A percentile compares a stretch with the other conserved stretches of the same genome.
These are phyloP conservation scores for Tilletiopsis washingtonensis DNA, from an alignment of 1,284 basidiomycete species.

Conservation along the genomic window DNA sequence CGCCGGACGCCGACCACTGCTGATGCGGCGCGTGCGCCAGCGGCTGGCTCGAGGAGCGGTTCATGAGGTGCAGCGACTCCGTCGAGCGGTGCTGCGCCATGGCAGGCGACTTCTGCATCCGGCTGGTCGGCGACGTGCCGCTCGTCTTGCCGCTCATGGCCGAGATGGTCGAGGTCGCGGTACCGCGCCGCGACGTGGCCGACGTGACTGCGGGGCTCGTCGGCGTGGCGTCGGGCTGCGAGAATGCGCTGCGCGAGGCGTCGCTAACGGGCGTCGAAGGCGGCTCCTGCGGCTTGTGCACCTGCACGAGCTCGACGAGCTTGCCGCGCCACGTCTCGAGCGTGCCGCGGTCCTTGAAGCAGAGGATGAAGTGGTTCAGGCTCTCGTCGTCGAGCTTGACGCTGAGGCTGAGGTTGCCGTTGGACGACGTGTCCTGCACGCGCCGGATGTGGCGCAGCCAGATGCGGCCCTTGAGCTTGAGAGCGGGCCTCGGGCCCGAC, in stretches of 20 bases:
- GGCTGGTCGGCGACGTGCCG: not conserved
- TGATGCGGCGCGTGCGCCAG: conserved; percentile 11
- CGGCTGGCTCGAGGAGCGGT: no score
- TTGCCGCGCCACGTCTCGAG: conserved; percentile 72
- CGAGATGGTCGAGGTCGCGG: not conserved
- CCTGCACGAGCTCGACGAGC: conserved; percentile 17
- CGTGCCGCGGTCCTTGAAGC: conserved; percentile 81
- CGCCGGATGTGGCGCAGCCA: conserved; percentile 86
- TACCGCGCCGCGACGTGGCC: not conserved
- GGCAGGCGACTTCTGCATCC: not conserved
- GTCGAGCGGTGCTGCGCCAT: not conserved
- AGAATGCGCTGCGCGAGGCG: no score
- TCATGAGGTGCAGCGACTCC: not conserved
- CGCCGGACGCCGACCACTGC: conserved; percentile 39
- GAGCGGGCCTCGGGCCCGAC: conserved; percentile 55
- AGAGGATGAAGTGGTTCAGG: conserved; percentile 84
- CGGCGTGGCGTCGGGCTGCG: not conserved
- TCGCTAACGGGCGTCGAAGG: not conserved
- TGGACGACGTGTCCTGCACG: conserved; percentile 66
- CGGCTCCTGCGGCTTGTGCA: not conserved
- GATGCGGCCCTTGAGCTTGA: conserved; percentile 87
- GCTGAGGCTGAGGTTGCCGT: conserved; percentile 73
- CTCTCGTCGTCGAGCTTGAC: conserved; percentile 91
- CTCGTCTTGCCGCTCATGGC: not conserved
- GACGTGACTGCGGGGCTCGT: not conserved